A percentile compares a stretch with the other conserved stretches of the same genome.
Conservation (phyloP, 805 yeast genomes). For the Candida vartiovaarae region DNA sequence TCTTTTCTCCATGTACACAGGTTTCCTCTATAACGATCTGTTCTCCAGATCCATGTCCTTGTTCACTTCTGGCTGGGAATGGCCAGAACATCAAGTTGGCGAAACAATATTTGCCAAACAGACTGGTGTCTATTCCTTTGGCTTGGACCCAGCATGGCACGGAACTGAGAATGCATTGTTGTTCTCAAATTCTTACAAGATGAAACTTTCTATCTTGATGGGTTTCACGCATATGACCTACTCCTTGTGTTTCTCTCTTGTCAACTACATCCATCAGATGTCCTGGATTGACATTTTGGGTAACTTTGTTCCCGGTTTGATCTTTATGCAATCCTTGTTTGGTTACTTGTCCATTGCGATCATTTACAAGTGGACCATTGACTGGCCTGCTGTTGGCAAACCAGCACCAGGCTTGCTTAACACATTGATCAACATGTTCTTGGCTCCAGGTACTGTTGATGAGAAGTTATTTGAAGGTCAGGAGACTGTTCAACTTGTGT, state of each 20-base stretch:
- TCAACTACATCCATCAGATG: constrained; percentile 64
- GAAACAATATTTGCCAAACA: constrained; percentile 61
- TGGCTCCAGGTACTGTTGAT: constrained; percentile 84
- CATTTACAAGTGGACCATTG: constrained; percentile 89
- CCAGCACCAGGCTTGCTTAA: constrained; percentile 92
- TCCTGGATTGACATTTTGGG: constrained; percentile 81
- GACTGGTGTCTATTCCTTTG: constrained; percentile 69
- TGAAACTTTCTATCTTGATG: constrained; percentile 92
- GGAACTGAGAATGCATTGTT: constrained; percentile 91
- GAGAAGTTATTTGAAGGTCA: constrained; percentile 81
- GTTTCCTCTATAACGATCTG: constrained; percentile 86
- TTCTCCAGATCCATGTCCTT: constrained; percentile 88
- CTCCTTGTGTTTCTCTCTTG: constrained; percentile 77
- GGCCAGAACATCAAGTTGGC: constrained; percentile 73
- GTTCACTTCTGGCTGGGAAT: constrained; percentile 85
- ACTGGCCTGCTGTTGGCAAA: constrained; percentile 71
- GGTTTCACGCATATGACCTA: constrained; percentile 95
- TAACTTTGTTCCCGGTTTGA: constrained; percentile 87
- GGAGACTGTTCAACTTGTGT: constrained; percentile 59
- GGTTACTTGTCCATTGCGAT: constrained; percentile 86
- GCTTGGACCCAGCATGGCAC: constrained; percentile 95
- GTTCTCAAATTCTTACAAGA: constrained; percentile 92
- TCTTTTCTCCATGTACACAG: constrained; percentile 89
- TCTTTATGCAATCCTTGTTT: constrained; percentile 94
- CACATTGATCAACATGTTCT: constrained; percentile 93